Percentiles rank a stretch among this genome's conserved stretches.
phyloP scores from a whole-genome alignment of 2,329 filamentous ascomycete species.

The Emergomyces africanus region DNA sequence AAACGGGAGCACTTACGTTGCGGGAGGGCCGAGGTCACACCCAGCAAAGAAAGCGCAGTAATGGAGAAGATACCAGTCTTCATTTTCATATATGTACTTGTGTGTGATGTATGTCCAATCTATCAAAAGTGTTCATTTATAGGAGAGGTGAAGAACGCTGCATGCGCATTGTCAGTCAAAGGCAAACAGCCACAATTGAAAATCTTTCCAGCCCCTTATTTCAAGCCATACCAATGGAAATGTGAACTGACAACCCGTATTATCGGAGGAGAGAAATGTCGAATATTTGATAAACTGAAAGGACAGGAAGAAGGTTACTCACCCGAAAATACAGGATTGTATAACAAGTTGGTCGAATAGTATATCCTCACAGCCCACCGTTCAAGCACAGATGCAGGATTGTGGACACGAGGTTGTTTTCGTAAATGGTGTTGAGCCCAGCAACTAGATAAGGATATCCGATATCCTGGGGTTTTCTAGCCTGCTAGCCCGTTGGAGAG shows the following conservation, averaged over 20 bases:
- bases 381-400: neutral
- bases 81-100: constrained; percentile 26
- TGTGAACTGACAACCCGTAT: too few species aligned
- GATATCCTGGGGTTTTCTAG: neutral
- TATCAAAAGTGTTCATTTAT: neutral
- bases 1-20: constrained; percentile 15
- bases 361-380: neutral
- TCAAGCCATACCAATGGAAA: neutral
- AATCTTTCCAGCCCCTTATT: neutral
- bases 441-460: neutral
- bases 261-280: neutral
- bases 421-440: neutral
- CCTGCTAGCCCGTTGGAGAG: neutral
- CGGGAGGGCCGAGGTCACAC: constrained; percentile 33
- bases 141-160: constrained; percentile 1
- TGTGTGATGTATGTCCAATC: neutral
- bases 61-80: constrained; percentile 29
- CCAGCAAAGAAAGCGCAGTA: constrained; percentile 27
- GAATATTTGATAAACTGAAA: neutral
- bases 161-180: neutral
- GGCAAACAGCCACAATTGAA: neutral
- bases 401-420: neutral
- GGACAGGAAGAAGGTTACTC: neutral
- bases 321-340: neutral
- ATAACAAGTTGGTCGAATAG: neutral